Evolutionary conservation across 2,329 filamentous ascomycete genomes (phyloP), one percentile per base, ranked within the genome.

Genomic region (Fusarium dlaminii): DNA sequence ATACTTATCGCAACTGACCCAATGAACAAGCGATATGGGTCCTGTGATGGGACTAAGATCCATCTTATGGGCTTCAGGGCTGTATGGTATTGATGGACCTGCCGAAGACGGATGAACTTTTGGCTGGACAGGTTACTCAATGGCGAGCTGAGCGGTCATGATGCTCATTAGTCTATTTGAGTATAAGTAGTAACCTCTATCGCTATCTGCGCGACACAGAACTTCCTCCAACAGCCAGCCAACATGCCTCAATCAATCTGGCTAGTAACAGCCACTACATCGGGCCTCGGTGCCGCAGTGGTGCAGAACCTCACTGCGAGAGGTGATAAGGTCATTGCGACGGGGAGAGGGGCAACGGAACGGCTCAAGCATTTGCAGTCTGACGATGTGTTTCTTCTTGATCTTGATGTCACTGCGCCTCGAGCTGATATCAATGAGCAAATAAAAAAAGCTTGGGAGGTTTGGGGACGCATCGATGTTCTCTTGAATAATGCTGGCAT

Each of bases 181-280:
- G 37, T 64, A 64, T 64, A 64, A 66, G 29, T 54, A 45, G 34
- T n/a, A 30, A 9, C 18, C 22, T 27, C 4, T 37, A 14, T 29
- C 29, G 13, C 24, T n/a, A 15, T 5, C 17, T 45, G n/a, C n/a
- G 4, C 4, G 2, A 2, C 2, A 32, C 8, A 7, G 17, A 22
- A 4, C 27, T 27, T 34, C 11, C n/a, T 8, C 30, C 22, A 20
- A 14, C 8, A 43, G 18, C 1, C 1, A 18, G 0, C 42, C 15
- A 55, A 14, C 15, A 66, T 66, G 63, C 34, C 63, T 42, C 59
- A 56, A 27, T 30, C 40, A 13, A 14, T 66, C 7, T 66, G 63
- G 63, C n/a, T 66, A 27, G 48, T 66, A 8, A 66, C 63, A 36
- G 63, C 59, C 18, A 65, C 59, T 14, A 66, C 63, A 6, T 66